phyloP scores from a whole-genome alignment of 2,329 filamentous ascomycete species.

The Botrytis cinerea region DNA sequence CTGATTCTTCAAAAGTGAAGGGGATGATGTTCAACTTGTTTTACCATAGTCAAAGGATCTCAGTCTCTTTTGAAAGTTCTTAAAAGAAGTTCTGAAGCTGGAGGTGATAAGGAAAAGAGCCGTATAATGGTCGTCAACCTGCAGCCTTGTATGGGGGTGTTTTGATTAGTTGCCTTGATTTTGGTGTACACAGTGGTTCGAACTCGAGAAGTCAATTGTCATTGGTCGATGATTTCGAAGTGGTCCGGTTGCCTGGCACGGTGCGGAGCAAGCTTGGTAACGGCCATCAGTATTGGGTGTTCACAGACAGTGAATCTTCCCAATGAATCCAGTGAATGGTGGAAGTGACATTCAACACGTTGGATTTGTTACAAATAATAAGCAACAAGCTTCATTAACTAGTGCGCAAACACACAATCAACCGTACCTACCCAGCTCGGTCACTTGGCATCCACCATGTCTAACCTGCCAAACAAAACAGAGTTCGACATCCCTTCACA shows the following conservation, averaged over 20 bases:
- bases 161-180: not conserved
- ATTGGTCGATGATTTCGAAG: not conserved
- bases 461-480: not conserved
- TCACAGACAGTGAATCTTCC: not conserved
- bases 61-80: not conserved
- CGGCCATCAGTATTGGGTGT: not conserved
- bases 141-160: not conserved
- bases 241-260: constrained; percentile 1
- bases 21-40: not conserved
- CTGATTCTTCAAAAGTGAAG: not conserved
- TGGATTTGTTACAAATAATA: not conserved
- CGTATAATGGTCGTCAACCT: not conserved
- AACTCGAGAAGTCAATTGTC: not conserved
- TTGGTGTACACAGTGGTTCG: not conserved
- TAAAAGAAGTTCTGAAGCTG: not conserved
- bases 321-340: not conserved
- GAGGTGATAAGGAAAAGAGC: not conserved
- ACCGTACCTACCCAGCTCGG: not conserved
- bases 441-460: not conserved
- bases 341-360: not conserved
- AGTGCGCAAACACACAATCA: no score
- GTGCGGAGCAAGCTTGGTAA: not conserved
- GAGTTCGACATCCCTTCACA: not conserved
- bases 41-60: not conserved
- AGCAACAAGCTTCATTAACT: no score